These are phyloP conservation scores for Cytospora piceicola DNA, from an alignment of 2,329 filamentous ascomycete species.

Conservation along the genomic window DNA sequence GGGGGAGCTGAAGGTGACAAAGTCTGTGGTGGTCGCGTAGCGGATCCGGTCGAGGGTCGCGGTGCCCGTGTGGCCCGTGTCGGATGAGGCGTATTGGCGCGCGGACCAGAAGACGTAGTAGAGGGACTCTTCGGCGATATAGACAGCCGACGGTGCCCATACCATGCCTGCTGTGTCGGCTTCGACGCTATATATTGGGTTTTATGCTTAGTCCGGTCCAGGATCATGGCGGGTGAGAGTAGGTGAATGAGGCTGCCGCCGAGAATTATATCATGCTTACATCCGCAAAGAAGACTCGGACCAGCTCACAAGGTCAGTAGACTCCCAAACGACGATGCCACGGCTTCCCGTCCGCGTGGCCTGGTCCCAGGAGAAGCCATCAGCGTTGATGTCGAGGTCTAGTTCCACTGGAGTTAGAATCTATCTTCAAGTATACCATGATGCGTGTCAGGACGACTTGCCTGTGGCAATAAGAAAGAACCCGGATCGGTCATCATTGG, in stretches of 20 bases:
- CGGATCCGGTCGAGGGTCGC: conserved; percentile 49
- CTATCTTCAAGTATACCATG: too few species aligned
- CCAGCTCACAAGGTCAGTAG: conserved; percentile 42
- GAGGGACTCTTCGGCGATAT: conserved; percentile 41
- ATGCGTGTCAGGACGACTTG: background rate
- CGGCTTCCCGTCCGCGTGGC: conserved; percentile 43
- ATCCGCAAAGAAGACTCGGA: conserved; percentile 35
- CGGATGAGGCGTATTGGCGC: conserved; percentile 47
- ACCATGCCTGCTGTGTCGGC: conserved; percentile 42
- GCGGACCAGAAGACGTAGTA: conserved; percentile 56
- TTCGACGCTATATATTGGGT: conserved; percentile 37
- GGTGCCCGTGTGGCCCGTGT: conserved; percentile 49
- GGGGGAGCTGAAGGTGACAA: conserved; percentile 51
- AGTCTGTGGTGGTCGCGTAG: conserved; percentile 55
- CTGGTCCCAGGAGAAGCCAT: conserved; percentile 43
- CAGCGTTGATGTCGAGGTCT: conserved; percentile 44
- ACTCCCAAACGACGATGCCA: conserved; percentile 44
- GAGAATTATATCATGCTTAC: conserved; percentile 25
- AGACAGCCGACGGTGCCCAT: conserved; percentile 45
- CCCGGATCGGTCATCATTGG: conserved; percentile 40
- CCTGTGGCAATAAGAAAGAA: conserved; percentile 42
- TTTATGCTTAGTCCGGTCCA: background rate
- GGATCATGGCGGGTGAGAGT: too few species aligned
- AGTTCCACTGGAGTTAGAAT: background rate
- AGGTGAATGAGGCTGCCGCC: background rate